Base-by-base conservation (phyloP, 2,329 filamentous ascomycete genomes). In the Thermothelomyces thermophilus region DNA sequence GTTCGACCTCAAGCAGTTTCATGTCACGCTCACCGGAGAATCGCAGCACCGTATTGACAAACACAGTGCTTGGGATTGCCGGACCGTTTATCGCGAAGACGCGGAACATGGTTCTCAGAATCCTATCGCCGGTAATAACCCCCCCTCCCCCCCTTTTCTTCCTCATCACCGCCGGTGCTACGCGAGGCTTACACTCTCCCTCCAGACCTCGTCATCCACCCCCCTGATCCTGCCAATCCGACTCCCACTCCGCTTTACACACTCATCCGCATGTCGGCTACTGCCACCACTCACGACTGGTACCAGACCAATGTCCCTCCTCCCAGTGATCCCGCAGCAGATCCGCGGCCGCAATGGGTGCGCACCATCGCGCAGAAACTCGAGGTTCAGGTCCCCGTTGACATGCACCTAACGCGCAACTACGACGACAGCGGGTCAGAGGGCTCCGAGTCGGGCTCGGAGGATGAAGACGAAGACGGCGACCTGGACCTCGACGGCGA, bases 191-290 rank as follows among this genome's bases (percentile, higher is more conserved):
- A 33, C n/a, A 46, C 31, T n/a, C 46, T 30, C 4, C n/a, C 17
- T 16, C 1, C 4, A 78, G 75, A 74, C 1, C 64, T 80, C 8
- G 59, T 78, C 11, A 68, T 81, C 3, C 71, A 73, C 44, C 66
- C 69, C 0, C 66, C 67, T 2, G 62, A 67, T 28, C 54, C 62
- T 0, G 54, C 57, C 3, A 62, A 62, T 14, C 60, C 56, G 8
- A 63, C 63, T 0, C 51, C 64, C 0, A 64, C 65, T 0, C 76
- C 77, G 0, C 62, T 68, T 5, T 82, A 79, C 60, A 75, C 77
- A 0, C 66, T 79, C 9, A 69, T 75, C 26, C 73, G 79, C 16
- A 64, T 75, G 30, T 76, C 76, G 0, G 77, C 73, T 8, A 79
- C 76, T 0, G 64, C 70, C 3, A 70, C 67, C 2, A 79, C 76